phyloP scores from a whole-genome alignment of 257 asterid species.

The Plantago elongata region DNA sequence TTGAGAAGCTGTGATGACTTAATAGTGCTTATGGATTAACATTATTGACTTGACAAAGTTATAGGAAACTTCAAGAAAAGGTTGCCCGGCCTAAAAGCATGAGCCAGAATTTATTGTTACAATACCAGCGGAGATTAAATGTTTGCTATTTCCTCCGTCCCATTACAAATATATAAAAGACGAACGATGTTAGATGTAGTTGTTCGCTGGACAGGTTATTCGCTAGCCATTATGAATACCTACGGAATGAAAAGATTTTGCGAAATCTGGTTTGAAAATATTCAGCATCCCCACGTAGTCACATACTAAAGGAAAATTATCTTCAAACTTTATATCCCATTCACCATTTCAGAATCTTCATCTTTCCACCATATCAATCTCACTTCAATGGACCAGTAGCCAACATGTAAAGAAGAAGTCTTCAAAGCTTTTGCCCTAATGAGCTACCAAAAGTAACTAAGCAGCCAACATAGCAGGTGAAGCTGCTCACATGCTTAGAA shows the following conservation, averaged over 20 bases:
- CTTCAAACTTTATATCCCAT: background rate
- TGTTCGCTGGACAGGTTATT: background rate
- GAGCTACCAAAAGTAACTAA: slow-evolving; percentile 16
- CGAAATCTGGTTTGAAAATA: no score
- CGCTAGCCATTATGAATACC: no score
- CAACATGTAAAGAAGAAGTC: slow-evolving; percentile 20
- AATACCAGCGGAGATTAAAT: slow-evolving; percentile 7
- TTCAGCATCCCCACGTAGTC: no score
- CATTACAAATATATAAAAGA: no score
- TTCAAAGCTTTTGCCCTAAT: slow-evolving; percentile 20
- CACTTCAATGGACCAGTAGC: background rate
- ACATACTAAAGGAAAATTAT: slow-evolving; percentile 3
- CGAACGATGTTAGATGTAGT: slow-evolving; percentile 5
- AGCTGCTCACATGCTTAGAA: slow-evolving; percentile 45
- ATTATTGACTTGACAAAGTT: slow-evolving; percentile 22
- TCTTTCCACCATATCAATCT: slow-evolving; percentile 14
- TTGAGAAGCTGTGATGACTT: slow-evolving; percentile 16
- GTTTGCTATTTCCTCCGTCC: no score
- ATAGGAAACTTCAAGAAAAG: slow-evolving; percentile 21
- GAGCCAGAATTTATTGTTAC: slow-evolving; percentile 17
- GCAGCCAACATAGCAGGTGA: slow-evolving; percentile 18
- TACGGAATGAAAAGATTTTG: no score
- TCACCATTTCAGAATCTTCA: background rate
- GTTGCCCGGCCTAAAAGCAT: slow-evolving; percentile 13
- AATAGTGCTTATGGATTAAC: slow-evolving; percentile 17